Evolutionary conservation across 2,329 filamentous ascomycete species (phyloP).

Genomic region (Eutypa lata): DNA sequence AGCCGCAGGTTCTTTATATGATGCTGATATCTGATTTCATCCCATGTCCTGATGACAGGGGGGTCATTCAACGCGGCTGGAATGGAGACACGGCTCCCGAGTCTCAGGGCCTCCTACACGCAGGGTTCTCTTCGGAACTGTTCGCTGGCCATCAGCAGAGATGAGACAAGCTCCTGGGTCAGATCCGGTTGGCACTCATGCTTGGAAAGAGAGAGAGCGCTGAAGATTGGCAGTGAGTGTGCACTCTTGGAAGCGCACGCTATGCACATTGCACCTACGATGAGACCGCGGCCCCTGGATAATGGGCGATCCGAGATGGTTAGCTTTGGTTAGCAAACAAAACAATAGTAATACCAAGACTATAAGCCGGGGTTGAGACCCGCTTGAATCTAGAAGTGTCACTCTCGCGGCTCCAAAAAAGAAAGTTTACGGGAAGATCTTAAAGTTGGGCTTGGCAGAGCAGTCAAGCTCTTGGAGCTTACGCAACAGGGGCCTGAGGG

Average conservation of each 20-base stretch:
- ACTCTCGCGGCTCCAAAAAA: constrained; percentile 15
- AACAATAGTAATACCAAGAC: background rate
- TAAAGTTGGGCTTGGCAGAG: background rate
- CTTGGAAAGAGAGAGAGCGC: background rate
- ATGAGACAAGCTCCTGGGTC: background rate
- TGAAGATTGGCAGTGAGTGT: background rate
- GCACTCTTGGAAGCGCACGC: background rate
- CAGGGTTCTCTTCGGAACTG: too few species aligned
- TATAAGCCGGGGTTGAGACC: constrained; percentile 1
- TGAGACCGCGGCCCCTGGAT: background rate
- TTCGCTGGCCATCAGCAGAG: background rate
- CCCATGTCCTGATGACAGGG: background rate
- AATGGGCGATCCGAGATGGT: background rate
- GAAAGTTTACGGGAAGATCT: constrained; percentile 20
- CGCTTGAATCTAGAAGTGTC: constrained; percentile 6
- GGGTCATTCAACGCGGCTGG: background rate
- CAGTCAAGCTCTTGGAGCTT: background rate
- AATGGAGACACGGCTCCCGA: too few species aligned
- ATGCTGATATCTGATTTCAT: background rate
- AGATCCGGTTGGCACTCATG: background rate
- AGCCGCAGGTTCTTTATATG: constrained; percentile 14
- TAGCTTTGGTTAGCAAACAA: background rate
- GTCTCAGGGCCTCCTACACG: too few species aligned
- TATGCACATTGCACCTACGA: background rate
- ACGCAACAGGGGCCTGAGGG: background rate